Evolutionary conservation across 2,329 filamentous ascomycete genomes (phyloP).

Genomic region (Arachnopeziza araneosa): DNA sequence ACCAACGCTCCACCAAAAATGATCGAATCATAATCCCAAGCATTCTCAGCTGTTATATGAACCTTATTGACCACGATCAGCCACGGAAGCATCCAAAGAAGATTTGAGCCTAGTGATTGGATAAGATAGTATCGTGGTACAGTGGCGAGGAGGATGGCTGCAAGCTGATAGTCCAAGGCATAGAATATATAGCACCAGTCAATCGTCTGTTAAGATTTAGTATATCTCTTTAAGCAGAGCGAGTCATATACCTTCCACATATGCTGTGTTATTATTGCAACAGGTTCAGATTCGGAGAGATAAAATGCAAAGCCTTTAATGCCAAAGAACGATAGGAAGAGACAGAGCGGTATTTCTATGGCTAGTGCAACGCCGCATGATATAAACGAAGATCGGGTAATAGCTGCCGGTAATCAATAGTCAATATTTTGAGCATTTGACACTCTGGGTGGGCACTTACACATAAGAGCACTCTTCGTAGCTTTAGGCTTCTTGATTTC

Average conservation of each 20-base stretch:
- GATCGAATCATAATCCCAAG: conserved; percentile 62
- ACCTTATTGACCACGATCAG: conserved; percentile 53
- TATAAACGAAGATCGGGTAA: conserved; percentile 47
- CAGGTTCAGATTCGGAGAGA: conserved; percentile 49
- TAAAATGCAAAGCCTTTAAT: conserved; percentile 56
- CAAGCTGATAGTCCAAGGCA: conserved; percentile 58
- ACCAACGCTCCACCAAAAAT: conserved; percentile 65
- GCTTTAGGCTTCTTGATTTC: conserved; percentile 28
- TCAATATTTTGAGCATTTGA: background rate
- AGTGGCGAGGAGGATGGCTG: conserved; percentile 56
- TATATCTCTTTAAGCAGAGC: background rate
- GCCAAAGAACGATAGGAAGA: conserved; percentile 56
- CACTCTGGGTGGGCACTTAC: conserved; percentile 22
- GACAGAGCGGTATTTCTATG: conserved; percentile 56
- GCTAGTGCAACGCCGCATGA: conserved; percentile 48
- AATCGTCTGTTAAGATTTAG: conserved; percentile 35
- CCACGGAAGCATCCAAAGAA: conserved; percentile 66
- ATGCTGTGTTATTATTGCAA: conserved; percentile 54
- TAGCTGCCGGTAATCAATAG: conserved; percentile 28
- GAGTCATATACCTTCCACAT: conserved; percentile 43
- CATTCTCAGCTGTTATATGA: conserved; percentile 44
- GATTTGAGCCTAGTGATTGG: conserved; percentile 60
- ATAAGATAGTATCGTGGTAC: conserved; percentile 61
- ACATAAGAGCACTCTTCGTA: conserved; percentile 28
- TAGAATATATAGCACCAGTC: conserved; percentile 69